phyloP scores from a whole-genome alignment of 2,329 filamentous ascomycete species.

The Rutstroemia sp. region DNA sequence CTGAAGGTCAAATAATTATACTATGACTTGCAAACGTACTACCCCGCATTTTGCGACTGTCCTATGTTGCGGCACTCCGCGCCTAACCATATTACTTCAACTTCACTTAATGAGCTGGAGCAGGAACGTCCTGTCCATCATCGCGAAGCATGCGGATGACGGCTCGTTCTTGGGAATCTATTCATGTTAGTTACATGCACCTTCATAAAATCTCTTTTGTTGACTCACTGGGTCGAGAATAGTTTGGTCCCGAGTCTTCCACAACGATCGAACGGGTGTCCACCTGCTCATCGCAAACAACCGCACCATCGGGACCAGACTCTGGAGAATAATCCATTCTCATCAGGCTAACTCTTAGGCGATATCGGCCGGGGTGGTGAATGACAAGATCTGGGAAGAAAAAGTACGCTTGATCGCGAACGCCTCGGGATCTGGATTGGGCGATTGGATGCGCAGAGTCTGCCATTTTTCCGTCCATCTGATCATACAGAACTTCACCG shows the following conservation, averaged over 20 bases:
- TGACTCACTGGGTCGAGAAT: conserved; percentile 22
- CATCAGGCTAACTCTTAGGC: conserved; percentile 25
- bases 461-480: conserved; percentile 21
- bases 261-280: conserved; percentile 24
- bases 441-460: conserved; percentile 27
- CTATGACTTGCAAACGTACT: not conserved
- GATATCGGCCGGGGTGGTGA: conserved; percentile 23
- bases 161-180: conserved; percentile 22
- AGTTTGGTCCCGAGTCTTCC: conserved; percentile 15
- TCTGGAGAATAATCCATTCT: conserved; percentile 24
- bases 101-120: conserved; percentile 5
- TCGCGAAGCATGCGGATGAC: conserved; percentile 23
- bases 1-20: not conserved
- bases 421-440: conserved; percentile 6
- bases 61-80: conserved; percentile 3
- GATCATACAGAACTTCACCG: conserved; percentile 22
- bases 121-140: conserved; percentile 22
- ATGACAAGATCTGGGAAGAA: conserved; percentile 27
- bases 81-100: not conserved
- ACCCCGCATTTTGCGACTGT: conserved; percentile 1
- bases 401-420: conserved; percentile 25
- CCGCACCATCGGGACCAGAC: conserved; percentile 17
- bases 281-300: conserved; percentile 21
- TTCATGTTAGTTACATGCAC: conserved; percentile 12
- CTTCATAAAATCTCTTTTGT: not conserved